Conservation (phyloP, 306 rosid genomes). For the Medicago lupulina region DNA sequence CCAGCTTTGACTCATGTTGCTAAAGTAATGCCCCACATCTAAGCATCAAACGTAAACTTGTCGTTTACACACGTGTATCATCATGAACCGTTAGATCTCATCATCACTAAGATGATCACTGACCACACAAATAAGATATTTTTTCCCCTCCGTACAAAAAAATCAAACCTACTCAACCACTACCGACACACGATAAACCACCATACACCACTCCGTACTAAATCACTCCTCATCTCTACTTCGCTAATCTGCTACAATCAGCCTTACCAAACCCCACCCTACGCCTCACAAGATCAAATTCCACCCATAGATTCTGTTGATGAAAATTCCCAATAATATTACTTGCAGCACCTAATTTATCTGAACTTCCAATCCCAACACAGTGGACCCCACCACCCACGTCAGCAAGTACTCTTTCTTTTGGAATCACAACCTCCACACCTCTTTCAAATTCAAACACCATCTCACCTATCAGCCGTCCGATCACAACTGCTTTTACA, state of each 20-base stretch:
- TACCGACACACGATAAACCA: background rate
- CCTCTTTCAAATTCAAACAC: conserved; percentile 75
- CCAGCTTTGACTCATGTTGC: conserved; percentile 15
- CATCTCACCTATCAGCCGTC: conserved; percentile 72
- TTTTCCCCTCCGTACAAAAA: conserved; percentile 4
- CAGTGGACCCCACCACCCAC: conserved; percentile 81
- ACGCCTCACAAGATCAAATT: conserved; percentile 70
- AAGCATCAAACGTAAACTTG: conserved; percentile 19
- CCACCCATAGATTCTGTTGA: conserved; percentile 88
- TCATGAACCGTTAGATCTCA: conserved; percentile 38
- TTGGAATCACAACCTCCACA: conserved; percentile 64
- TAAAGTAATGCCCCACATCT: conserved; percentile 36
- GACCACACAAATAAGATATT: conserved; percentile 32
- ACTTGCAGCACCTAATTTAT: conserved; percentile 69
- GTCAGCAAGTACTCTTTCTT: conserved; percentile 58
- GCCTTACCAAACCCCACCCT: conserved; percentile 81
- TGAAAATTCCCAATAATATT: conserved; percentile 85
- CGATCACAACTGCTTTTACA: conserved; percentile 49
- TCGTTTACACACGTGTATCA: conserved; percentile 32
- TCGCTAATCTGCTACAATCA: conserved; percentile 63
- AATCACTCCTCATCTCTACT: background rate
- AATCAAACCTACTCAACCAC: conserved; percentile 8
- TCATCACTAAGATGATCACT: conserved; percentile 15
- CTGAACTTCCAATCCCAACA: conserved; percentile 78
- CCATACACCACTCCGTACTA: conserved; percentile 20